phyloP scores from a whole-genome alignment of 331 rosid species.

The Acacia concinna region DNA sequence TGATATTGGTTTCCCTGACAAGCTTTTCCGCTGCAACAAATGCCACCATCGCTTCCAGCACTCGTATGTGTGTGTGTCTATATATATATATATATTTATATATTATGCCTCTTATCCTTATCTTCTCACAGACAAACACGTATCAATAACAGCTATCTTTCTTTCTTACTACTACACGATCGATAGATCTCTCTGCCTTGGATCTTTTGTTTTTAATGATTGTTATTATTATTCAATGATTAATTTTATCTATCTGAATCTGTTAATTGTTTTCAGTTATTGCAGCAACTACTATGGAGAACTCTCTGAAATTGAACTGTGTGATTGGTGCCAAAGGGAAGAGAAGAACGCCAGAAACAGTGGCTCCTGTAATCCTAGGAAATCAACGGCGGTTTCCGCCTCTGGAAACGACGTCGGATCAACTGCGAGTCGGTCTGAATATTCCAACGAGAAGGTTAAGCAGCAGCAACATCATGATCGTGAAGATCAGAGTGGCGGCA shows the following conservation, averaged over 20 bases:
- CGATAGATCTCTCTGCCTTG: not conserved
- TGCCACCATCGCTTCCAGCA: conserved; percentile 89
- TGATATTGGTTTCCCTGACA: conserved; percentile 87
- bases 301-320: conserved; percentile 52
- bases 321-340: conserved; percentile 93
- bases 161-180: too few species aligned
- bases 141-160: not conserved
- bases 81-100: too few species aligned
- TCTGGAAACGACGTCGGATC: conserved; percentile 23
- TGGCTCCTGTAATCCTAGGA: conserved; percentile 49
- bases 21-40: conserved; percentile 90
- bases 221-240: not conserved
- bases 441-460: conserved; percentile 58
- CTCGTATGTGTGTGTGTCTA: conserved; percentile 44
- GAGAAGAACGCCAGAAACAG: conserved; percentile 46
- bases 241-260: not conserved
- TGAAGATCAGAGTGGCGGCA: conserved; percentile 31
- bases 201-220: not conserved
- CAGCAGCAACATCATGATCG: conserved; percentile 47
- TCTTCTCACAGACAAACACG: not conserved
- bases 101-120: not conserved
- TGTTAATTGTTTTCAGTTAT: conserved; percentile 44
- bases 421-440: conserved; percentile 51
- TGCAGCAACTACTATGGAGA: conserved; percentile 82
- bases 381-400: not conserved